Evolutionary conservation across 1,284 basidiomycete species (phyloP), one percentile per base, ranked within the genome.

Genomic region (Irpex rosettiformis): DNA sequence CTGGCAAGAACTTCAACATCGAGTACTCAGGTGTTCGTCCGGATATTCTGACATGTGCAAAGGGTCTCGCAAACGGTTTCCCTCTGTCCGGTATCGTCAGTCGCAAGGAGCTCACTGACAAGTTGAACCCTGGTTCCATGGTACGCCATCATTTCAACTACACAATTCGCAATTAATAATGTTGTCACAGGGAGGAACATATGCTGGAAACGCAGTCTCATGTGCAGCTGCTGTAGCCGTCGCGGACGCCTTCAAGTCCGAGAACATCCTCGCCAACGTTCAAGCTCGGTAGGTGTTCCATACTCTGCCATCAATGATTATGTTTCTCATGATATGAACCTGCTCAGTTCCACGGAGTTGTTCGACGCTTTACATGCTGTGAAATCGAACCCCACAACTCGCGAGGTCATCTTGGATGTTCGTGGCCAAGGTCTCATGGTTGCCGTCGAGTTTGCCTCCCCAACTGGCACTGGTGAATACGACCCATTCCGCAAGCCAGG

Each of bases 21-120:
- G 86, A 94, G 73, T 84, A 91, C 67, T 88, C 87, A 57, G 87
- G 86, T 5, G 88, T 97, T 55, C 79, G 81, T 58, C 94, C 96
- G 4, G 95, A 98, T 71, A 87, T 98, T 61, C 77, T 98, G 75
- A 76, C 90, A 55, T 89, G 94, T 63, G 96, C 96, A 48, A 98
- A 98, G 79, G 95, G 95, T 16, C 79, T 98, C 21, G 95, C 94
- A 33, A 96, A 96, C 69, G 94, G 94, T 11, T 97, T 96, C 83
- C 96, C 96, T 1, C 78, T 98, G 61, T 94, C 91, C 58, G 94
- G 88, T 25, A 84, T 98, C 47, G 84, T 94, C 55, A 89, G 89
- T 63, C 80, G 87, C 55, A 93, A 86, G 75, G 91, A 93, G 65
- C 69, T 96, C 57, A 94, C 92, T 58, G 91, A 93, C 71, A 85